Base-by-base conservation (phyloP, 2,329 filamentous ascomycete genomes). In the Lanzia echinophila region DNA sequence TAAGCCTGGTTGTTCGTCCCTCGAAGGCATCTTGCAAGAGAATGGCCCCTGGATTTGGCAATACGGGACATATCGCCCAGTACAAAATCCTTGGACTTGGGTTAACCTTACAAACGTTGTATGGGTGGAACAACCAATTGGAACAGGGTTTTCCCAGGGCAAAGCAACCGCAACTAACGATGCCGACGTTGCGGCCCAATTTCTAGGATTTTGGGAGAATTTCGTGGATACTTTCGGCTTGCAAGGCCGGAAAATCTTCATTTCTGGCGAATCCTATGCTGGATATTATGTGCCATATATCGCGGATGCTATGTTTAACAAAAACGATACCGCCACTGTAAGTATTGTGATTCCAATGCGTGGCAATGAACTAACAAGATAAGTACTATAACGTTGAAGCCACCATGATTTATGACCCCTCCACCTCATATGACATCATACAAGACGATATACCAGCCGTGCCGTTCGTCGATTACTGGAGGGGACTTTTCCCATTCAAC, bases 181-280 rank as follows among this genome's bases (percentile, higher is more conserved):
- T 60, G 77, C 81, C 31, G 86, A 90, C 59, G 75, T 86, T 1
- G 85, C 86, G 0, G 69, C 72, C n/a, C 79, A 91, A 60, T 90
- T 92, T 67, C 73, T 86, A 15, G 85, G 85, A 47, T 94, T 90
- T 71, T 90, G 83, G 77, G 84, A 85, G 71, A 89, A 89, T 71
- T 90, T 90, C 62, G 71, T 89, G 55, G 75, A 87, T 33, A 83
- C 82, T 0, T 90, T 90, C 60, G 73, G 70, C n/a, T 73, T 89
- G 63, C 76, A 87, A 19, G 77, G 78, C 12, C 81, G 79, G 62
- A 87, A 86, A 59, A 77, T 90, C 10, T 92, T 86, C 68, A 79
- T 94, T 54, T 78, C 86, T 0, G 88, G 87, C 19, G 87, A 88
- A 68, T 84, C 79, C 0, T 90, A 87, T 61, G 86, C 80, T 0